Evolutionary conservation across 345 rosid species (phyloP).

Genomic region (Camelina laxa): DNA sequence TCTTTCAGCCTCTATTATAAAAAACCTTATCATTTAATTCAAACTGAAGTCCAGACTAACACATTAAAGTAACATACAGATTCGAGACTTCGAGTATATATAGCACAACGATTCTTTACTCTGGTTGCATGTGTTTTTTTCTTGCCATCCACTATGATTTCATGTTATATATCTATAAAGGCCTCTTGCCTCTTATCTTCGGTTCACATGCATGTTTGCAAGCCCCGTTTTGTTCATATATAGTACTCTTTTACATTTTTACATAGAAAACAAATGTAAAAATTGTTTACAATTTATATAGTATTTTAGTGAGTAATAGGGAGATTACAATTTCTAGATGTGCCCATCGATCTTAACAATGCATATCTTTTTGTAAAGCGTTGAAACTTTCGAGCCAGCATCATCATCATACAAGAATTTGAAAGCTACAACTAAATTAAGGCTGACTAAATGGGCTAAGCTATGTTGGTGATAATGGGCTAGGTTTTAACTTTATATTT

Average conservation of each 20-base stretch:
- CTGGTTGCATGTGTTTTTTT: too few relatives aligned
- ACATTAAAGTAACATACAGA: neutral
- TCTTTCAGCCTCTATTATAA: too few relatives aligned
- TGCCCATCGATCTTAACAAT: neutral
- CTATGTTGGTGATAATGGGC: neutral
- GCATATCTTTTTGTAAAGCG: neutral
- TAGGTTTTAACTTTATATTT: neutral
- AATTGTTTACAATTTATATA: neutral
- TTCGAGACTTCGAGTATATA: neutral
- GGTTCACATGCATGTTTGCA: neutral
- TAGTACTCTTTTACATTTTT: neutral
- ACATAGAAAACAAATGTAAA: neutral
- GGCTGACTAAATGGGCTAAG: neutral
- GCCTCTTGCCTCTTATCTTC: too few relatives aligned
- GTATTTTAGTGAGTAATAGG: neutral
- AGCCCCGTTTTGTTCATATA: neutral
- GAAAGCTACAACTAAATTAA: neutral
- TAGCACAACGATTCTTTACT: neutral
- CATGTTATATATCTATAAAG: too few relatives aligned
- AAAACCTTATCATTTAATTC: neutral
- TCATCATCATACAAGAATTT: neutral
- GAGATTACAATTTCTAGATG: neutral
- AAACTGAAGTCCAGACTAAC: neutral
- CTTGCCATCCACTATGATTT: too few relatives aligned
- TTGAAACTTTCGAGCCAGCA: slow-evolving; percentile 2